Base-by-base conservation (phyloP, 1,139 yeast species). In the Saccharomyces hybrid region DNA sequence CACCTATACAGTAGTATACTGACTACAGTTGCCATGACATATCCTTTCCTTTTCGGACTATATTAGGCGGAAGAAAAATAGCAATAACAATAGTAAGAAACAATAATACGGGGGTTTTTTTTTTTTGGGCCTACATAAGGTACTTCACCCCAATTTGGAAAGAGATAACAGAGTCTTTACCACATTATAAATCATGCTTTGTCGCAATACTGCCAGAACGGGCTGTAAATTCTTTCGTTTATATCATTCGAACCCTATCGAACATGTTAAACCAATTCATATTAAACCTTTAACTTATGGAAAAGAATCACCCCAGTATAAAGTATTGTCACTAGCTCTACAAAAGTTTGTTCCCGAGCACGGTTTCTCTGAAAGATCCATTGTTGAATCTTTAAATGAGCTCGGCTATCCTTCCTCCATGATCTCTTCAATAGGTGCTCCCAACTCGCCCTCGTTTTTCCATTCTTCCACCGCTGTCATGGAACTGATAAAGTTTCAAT, bases 341-440 rank as follows among this genome's bases (percentile, higher is more conserved):
- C 65, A 68, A 3, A 71, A 74, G 2, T 75, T 75, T 58, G 87
- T 91, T 28, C 96, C 96, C 1, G 63, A 70, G 52, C 75, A 71
- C 55, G 98, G 98, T 1, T 89, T 93, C 69, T 73, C 78, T 55
- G 78, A 79, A 48, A 69, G 72, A 46, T 83, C 96, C 11, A 74
- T 93, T 6, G 74, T 80, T 1, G 71, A 77, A 47, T 87, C 95
- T 3, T 75, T 86, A 6, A 76, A 82, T 42, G 84, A 82, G 6
- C 70, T 82, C 61, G 81, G 83, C 2, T 79, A 83, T 62, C 78
- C 84, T 5, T 90, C 88, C 57, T 80, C 89, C n/a, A 75, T 88
- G 47, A 79, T 78, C 48, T 79, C 86, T 2, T 75, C 84, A 2
- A 79, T 88, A 72, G 72, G 70, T 19, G 62, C 70, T 6, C 55